These are phyloP conservation scores for Aspergillus unguis DNA, from an alignment of 2,329 filamentous ascomycete species.

Conservation along the genomic window DNA sequence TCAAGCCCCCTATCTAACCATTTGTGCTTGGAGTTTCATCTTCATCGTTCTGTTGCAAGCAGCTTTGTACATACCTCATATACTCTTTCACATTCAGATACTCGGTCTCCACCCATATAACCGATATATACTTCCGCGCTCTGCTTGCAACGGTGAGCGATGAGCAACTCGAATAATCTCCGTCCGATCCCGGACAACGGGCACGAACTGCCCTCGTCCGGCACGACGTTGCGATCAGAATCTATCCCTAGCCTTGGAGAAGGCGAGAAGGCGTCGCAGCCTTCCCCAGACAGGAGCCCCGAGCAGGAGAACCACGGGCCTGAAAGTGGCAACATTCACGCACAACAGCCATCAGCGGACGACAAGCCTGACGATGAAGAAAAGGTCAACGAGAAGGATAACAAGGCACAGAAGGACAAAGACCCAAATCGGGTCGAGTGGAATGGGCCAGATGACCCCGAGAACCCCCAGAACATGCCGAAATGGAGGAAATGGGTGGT, in stretches of 20 bases:
- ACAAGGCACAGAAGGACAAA: slow-evolving; percentile 9
- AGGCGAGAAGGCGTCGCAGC: slow-evolving; percentile 6
- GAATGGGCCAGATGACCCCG: slow-evolving; percentile 33
- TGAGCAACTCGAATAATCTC: slow-evolving; percentile 6
- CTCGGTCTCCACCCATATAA: neutral
- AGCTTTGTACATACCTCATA: neutral
- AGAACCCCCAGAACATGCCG: slow-evolving; percentile 32
- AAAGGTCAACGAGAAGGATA: slow-evolving; percentile 18
- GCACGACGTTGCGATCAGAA: slow-evolving; percentile 13
- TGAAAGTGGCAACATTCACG: slow-evolving; percentile 6
- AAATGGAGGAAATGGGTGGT: slow-evolving; percentile 40
- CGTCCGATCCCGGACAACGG: slow-evolving; percentile 7
- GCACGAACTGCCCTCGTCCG: slow-evolving; percentile 11
- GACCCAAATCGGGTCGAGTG: slow-evolving; percentile 33
- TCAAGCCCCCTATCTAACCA: neutral
- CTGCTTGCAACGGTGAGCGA: neutral
- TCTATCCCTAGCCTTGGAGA: slow-evolving; percentile 7
- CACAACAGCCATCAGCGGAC: slow-evolving; percentile 1
- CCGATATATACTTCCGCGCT: neutral
- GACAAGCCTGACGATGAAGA: slow-evolving; percentile 2
- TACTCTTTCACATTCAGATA: no score
- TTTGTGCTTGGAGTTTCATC: neutral
- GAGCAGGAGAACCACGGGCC: slow-evolving; percentile 15
- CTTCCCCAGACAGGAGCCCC: slow-evolving; percentile 4
- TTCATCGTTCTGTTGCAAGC: neutral